Conservation (phyloP, 495 filamentous ascomycete genomes). For the Hyaloscypha finlandica region DNA sequence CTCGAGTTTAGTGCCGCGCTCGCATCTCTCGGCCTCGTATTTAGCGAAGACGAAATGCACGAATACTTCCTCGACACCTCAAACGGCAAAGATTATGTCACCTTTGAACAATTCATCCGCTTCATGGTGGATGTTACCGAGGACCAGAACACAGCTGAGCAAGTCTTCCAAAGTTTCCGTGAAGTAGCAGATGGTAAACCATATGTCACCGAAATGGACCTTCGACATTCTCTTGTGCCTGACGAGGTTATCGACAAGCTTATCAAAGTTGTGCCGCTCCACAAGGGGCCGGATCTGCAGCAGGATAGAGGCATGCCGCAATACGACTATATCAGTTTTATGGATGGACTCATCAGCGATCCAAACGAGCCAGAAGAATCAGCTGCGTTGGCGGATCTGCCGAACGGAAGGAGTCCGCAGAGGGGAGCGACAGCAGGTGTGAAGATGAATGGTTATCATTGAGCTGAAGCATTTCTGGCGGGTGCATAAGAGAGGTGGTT, state of each 20-base stretch:
- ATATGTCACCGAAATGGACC: conserved; percentile 96
- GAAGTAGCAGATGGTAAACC: conserved; percentile 99
- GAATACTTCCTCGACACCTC: conserved; percentile 83
- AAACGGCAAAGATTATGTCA: conserved; percentile 71
- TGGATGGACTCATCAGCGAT: conserved; percentile 69
- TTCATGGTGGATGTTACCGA: conserved; percentile 99
- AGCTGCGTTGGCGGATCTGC: conserved; percentile 23
- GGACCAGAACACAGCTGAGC: conserved; percentile 96
- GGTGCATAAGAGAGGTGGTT: neutral
- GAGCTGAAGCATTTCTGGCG: neutral
- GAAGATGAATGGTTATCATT: conserved; percentile 26
- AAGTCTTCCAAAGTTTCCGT: conserved; percentile 94
- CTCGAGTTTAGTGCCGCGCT: conserved; percentile 94
- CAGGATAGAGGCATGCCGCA: conserved; percentile 76
- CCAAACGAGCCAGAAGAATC: conserved; percentile 21
- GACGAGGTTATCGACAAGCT: conserved; percentile 95
- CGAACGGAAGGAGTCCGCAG: conserved; percentile 29
- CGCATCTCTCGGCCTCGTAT: conserved; percentile 89
- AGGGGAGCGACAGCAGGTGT: neutral
- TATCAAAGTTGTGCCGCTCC: conserved; percentile 78
- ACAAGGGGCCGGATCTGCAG: conserved; percentile 75
- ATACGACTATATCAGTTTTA: conserved; percentile 91
- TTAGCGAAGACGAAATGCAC: conserved; percentile 96
- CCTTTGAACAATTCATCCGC: conserved; percentile 97
- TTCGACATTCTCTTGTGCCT: conserved; percentile 89